These are phyloP conservation scores for Ogataea sp. DNA, from an alignment of 805 yeast genomes.

Conservation along the genomic window DNA sequence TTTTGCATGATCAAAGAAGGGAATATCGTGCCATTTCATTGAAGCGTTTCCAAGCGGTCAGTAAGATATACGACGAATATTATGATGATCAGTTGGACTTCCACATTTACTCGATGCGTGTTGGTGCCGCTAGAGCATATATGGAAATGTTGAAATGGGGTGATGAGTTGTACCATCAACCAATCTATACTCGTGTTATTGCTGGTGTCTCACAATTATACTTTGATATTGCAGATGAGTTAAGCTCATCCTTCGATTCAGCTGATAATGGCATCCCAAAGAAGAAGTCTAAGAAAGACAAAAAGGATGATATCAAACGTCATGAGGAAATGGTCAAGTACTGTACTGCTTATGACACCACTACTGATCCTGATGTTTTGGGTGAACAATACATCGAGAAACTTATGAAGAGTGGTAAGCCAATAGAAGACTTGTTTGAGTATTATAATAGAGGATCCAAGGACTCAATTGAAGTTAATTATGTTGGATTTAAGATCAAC, in stretches of 20 bases:
- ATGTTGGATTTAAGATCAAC: conserved; percentile 37
- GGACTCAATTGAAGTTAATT: conserved; percentile 28
- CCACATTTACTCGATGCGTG: conserved; percentile 86
- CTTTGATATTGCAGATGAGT: conserved; percentile 28
- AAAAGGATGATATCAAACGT: conserved; percentile 49
- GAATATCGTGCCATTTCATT: conserved; percentile 62
- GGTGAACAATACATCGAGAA: conserved; percentile 35
- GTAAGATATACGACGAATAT: conserved; percentile 62
- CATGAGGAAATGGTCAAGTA: conserved; percentile 43
- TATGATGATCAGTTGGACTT: conserved; percentile 86
- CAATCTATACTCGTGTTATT: conserved; percentile 64
- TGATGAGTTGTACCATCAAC: conserved; percentile 59
- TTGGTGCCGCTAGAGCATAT: conserved; percentile 85
- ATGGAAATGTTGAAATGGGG: conserved; percentile 76
- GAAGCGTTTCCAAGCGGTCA: conserved; percentile 65
- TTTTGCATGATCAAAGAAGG: conserved; percentile 33
- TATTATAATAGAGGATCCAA: conserved; percentile 29
- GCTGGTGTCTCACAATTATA: conserved; percentile 55
- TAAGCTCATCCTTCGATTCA: not conserved
- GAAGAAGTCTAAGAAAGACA: conserved; percentile 40
- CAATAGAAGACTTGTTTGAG: conserved; percentile 31
- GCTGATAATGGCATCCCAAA: conserved; percentile 4
- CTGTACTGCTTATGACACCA: conserved; percentile 23
- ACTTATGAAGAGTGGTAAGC: conserved; percentile 18
- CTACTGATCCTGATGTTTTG: conserved; percentile 50